Base-by-base conservation (phyloP, 208 protist species). In the Acanthamoeba comandoni region DNA sequence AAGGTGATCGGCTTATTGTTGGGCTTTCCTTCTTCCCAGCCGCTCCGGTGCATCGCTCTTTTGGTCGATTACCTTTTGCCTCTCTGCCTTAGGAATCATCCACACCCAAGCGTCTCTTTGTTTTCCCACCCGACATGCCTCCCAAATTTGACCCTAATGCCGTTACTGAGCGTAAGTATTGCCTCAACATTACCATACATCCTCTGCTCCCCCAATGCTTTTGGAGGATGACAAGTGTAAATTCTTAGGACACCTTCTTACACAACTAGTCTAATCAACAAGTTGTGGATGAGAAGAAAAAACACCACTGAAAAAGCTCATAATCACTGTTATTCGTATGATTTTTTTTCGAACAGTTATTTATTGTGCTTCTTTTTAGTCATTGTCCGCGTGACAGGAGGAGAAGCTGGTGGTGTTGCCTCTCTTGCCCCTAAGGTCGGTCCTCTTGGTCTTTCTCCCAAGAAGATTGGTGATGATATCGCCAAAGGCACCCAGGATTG, bases 401-500 rank as follows among this genome's bases (percentile, higher is more conserved):
- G 99, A 95, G 98, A 99, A 95, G 98, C 98, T 90, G 97, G 96
- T 79, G 98, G 97, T 79, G 98, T 97, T 48, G 97, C 98, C 48
- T 97, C 98, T 15, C 96, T 99, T 9, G 98, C 98, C 91, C 99
- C 98, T 55, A 99, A 99, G 97, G 96, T 99, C 93, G 98, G 99
- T 97, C 98, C 99, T 62, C 97, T 99, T 55, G 99, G 99, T 97
- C 96, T 99, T 8, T 86, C 98, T 92, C 98, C 99, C 89, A 99
- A 99, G 97, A 99, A 99, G 96, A 97, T 99, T 93, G 98, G 98
- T 96, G 99, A 99, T 93, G 98, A 99, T 93, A 99, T 99, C 94
- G 98, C 98, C 92, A 99, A 99, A 95, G 96, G 94, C 80, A 99
- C 98, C 92, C 97, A 97, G 93, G 98, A 98, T 92, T 99, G 98